These are phyloP conservation scores for Starmerella potacharoeniae DNA, from an alignment of 805 yeast genomes.

Conservation along the genomic window DNA sequence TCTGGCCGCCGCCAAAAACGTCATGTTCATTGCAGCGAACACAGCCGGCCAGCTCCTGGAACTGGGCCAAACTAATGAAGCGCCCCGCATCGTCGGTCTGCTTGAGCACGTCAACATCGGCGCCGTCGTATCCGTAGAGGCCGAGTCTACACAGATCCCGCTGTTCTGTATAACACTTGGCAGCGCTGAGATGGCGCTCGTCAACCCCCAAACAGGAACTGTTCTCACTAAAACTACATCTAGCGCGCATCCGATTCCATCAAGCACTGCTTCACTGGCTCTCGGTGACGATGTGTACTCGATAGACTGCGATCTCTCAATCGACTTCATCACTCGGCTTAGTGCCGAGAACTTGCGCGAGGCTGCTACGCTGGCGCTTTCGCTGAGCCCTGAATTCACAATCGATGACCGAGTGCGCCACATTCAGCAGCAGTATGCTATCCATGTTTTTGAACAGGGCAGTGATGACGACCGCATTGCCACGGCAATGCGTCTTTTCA, in stretches of 20 bases:
- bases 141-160: conserved; percentile 4
- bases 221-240: neutral
- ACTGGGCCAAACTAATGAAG: neutral
- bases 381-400: neutral
- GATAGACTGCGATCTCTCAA: neutral
- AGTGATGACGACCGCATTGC: neutral
- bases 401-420: conserved; percentile 3
- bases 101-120: neutral
- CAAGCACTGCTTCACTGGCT: neutral
- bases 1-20: neutral
- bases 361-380: conserved; percentile 14
- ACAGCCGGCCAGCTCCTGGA: neutral
- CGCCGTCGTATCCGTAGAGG: neutral
- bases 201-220: conserved; percentile 15
- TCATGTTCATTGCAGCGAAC: neutral
- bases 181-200: neutral
- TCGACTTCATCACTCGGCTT: neutral
- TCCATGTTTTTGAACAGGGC: conserved; percentile 7
- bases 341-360: conserved; percentile 3
- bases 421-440: conserved; percentile 10
- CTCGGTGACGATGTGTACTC: neutral
- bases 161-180: neutral
- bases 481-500: conserved; percentile 15
- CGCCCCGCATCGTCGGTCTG: neutral
- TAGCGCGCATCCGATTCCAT: neutral